Base-by-base conservation (phyloP, 129 eudicot genomes). In the Escallonia herrerae region DNA sequence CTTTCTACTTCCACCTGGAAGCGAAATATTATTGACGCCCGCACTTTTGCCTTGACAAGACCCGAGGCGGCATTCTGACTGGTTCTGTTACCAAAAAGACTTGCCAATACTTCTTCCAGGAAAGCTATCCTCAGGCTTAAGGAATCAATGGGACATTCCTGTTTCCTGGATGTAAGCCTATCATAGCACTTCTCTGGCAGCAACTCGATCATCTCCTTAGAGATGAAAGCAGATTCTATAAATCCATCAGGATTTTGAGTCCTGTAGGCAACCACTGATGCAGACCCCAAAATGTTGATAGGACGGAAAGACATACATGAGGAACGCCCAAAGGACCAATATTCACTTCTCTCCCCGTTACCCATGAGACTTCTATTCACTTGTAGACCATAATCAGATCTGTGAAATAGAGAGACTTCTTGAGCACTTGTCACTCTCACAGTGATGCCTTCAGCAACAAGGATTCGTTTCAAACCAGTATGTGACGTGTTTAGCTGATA, bases 391-490 rank as follows among this genome's bases (percentile, higher is more conserved):
- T 69, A 69, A 71, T 70, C 62, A 8, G 78, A 67, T 59, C 72
- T 63, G 65, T 86, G 77, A 43, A 70, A 68, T 71, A 86, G 49
- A 64, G 90, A 80, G 43, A 90, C 79, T 81, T 64, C 82, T 52
- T 70, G 58, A 51, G 95, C 97, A 51, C 69, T 82, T 76, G 69
- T 79, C 52, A 90, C 86, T 74, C 83, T 84, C 52, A 83, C 83
- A 39, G 88, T 86, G 63, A 90, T 62, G 65, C 84, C 97, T 69
- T 90, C 89, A 53, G 81, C 80, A 72, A 90, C 86, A 72, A 77
- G 81, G 58, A 90, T 70, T 40, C 84, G 72, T 68, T 79, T 79
- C 74, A 90, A 59, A 56, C 97, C 88, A 72, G 79, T 41, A 70
- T 70, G 76, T 41, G 95, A 83, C 13, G 57, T 43, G 73, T 90